These are phyloP conservation scores for Lactarius deliciosus DNA, from an alignment of 768 basidiomycete species.

Conservation along the genomic window DNA sequence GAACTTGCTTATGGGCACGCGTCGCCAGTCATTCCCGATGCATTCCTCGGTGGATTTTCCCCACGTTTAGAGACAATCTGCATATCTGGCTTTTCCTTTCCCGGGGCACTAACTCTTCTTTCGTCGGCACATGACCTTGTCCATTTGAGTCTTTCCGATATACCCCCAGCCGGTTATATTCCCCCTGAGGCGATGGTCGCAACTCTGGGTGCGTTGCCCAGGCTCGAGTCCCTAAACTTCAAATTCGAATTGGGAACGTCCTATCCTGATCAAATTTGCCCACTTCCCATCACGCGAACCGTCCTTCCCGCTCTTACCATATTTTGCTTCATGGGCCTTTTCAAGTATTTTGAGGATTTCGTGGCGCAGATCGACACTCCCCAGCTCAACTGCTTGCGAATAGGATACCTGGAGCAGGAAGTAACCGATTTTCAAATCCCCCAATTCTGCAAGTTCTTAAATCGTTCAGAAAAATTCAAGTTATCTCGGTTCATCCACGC, in stretches of 20 bases:
- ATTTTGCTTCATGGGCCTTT: no score
- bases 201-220: no score
- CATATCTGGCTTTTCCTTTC: neutral
- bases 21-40: neutral
- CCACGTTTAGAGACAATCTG: neutral
- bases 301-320: no score
- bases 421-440: neutral
- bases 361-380: no score
- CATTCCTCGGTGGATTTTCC: constrained; percentile 5
- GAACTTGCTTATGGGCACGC: no score
- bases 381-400: neutral
- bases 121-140: neutral
- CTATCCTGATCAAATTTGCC: neutral
- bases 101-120: neutral
- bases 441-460: neutral
- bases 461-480: neutral
- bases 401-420: neutral
- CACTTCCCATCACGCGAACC: no score
- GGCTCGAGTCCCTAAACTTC: no score
- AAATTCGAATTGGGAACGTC: no score
- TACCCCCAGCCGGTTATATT: neutral
- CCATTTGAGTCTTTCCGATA: neutral
- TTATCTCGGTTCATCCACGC: neutral
- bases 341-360: no score
- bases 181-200: no score